phyloP scores from a whole-genome alignment of 2,329 filamentous ascomycete species.

The Aspergillus fumigatus region DNA sequence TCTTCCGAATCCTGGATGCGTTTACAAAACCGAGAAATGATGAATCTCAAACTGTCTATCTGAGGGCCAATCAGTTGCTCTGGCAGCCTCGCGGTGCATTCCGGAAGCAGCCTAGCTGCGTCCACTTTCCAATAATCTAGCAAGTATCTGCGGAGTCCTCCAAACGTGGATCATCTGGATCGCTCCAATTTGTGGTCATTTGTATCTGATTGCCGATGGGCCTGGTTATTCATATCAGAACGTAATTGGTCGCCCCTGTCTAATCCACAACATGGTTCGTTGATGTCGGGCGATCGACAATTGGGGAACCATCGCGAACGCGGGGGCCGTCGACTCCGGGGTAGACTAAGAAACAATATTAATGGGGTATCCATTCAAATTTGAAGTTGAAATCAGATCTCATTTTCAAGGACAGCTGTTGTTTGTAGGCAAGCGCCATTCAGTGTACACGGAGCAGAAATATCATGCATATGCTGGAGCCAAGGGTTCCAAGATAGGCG shows the following conservation, averaged over 20 bases:
- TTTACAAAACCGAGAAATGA: background rate
- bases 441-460: too few relatives aligned
- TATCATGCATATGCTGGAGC: background rate
- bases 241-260: background rate
- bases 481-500: background rate
- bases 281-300: too few relatives aligned
- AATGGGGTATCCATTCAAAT: background rate
- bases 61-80: background rate
- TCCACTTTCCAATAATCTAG: too few relatives aligned
- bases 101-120: too few relatives aligned
- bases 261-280: background rate
- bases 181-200: too few relatives aligned
- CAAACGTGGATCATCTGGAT: background rate
- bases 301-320: background rate
- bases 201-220: background rate
- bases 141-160: too few relatives aligned
- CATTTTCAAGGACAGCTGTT: background rate
- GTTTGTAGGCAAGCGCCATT: background rate
- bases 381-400: background rate
- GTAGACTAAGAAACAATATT: background rate
- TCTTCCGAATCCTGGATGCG: background rate
- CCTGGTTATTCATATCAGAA: background rate
- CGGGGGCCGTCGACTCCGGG: background rate
- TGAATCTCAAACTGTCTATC: background rate
- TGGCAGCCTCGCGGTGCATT: background rate